Evolutionary conservation across 2,329 filamentous ascomycete species (phyloP).

Genomic region (Penicillium vulpinum): DNA sequence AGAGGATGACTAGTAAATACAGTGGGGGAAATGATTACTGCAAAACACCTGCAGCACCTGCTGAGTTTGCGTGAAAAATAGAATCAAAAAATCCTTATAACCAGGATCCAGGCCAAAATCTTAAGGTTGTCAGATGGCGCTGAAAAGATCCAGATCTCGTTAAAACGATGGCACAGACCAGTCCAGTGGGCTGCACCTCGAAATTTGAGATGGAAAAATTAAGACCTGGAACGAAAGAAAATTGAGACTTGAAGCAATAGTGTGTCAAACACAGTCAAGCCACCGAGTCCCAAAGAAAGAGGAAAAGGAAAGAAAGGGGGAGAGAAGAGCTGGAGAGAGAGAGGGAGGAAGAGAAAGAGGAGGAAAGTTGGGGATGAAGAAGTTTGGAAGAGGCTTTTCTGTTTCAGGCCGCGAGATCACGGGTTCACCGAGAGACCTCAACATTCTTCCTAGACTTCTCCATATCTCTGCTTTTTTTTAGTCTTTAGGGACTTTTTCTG

Average conservation of each 20-base stretch:
- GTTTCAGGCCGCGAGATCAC: constrained; percentile 26
- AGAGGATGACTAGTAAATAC: constrained; percentile 35
- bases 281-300: constrained; percentile 28
- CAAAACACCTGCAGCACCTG: constrained; percentile 75
- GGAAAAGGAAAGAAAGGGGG: constrained; percentile 25
- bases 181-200: constrained; percentile 48
- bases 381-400: constrained; percentile 26
- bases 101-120: constrained; percentile 17
- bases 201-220: constrained; percentile 22
- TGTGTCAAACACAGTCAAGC: constrained; percentile 49
- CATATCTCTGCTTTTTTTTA: not conserved
- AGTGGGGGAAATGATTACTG: constrained; percentile 39
- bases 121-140: constrained; percentile 18
- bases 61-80: constrained; percentile 56
- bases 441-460: constrained; percentile 13
- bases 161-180: constrained; percentile 43
- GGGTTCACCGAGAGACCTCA: constrained; percentile 22
- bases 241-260: constrained; percentile 39
- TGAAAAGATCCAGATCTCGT: constrained; percentile 32
- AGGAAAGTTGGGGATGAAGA: constrained; percentile 21
- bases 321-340: constrained; percentile 13
- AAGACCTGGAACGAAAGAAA: constrained; percentile 39
- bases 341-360: constrained; percentile 19
- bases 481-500: not conserved
- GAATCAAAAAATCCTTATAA: constrained; percentile 20